These are phyloP conservation scores for Globisporangium polare DNA, from an alignment of 352 stramenopile genomes.

Conservation along the genomic window DNA sequence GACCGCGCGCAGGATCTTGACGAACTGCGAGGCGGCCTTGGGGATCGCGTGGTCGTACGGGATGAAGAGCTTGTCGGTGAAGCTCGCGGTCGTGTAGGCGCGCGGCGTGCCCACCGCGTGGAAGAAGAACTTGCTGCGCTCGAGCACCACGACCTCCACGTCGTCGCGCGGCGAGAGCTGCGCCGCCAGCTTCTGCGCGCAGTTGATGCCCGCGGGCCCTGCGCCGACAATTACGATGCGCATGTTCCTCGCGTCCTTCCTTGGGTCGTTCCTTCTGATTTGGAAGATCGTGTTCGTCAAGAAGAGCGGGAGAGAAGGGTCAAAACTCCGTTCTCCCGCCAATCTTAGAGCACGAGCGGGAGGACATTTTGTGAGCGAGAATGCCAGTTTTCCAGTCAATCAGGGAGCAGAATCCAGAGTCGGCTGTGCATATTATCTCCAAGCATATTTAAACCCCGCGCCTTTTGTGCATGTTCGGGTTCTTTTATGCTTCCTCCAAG, in stretches of 20 bases:
- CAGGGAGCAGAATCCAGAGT: no score
- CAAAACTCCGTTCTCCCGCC: no score
- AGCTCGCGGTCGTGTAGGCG: conserved; percentile 36
- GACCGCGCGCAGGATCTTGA: conserved; percentile 36
- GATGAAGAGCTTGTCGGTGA: conserved; percentile 51
- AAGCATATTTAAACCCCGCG: no score
- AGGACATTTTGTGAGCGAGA: no score
- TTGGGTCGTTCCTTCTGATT: no score
- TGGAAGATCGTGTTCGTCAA: no score
- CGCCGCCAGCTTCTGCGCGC: conserved; percentile 34
- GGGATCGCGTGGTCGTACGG: conserved; percentile 48
- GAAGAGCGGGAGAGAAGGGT: no score
- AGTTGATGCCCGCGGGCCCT: conserved; percentile 38
- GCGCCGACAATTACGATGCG: conserved; percentile 53
- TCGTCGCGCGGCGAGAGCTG: conserved; percentile 29
- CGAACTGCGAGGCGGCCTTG: conserved; percentile 25
- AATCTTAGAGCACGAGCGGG: no score
- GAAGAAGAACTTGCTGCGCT: conserved; percentile 55
- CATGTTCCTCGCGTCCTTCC: not conserved
- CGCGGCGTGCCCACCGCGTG: conserved; percentile 38
- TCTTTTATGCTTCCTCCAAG: no score
- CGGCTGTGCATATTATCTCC: no score
- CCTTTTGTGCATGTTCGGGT: no score
- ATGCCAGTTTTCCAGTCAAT: no score
- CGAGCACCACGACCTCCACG: conserved; percentile 41